Percentiles rank a stretch among this genome's conserved stretches.
phyloP scores from a whole-genome alignment of 164 flowering plant species.

The Paratinospora sagittata region DNA sequence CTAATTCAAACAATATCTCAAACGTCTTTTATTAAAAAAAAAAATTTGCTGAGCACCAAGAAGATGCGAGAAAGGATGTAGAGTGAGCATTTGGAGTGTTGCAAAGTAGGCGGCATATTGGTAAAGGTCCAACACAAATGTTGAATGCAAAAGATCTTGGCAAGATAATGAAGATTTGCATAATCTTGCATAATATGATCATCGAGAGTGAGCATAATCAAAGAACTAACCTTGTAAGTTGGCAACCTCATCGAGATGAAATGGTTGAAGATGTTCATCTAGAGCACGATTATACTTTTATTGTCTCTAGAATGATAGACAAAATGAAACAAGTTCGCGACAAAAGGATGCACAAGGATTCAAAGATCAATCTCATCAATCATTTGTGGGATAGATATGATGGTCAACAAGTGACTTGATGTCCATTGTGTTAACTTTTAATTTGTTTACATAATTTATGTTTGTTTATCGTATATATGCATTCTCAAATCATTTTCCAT shows the following conservation, averaged over 20 bases:
- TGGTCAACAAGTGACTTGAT: neutral
- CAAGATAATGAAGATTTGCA: no score
- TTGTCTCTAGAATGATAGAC: neutral
- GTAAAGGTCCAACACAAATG: neutral
- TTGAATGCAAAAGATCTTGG: neutral
- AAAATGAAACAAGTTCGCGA: neutral
- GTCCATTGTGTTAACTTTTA: no score
- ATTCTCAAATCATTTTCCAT: no score
- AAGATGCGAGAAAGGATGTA: neutral
- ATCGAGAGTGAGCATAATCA: neutral
- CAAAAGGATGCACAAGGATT: neutral
- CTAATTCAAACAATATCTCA: no score
- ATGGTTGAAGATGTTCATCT: neutral
- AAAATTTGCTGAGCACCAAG: neutral
- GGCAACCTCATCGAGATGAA: neutral
- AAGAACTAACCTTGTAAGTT: no score
- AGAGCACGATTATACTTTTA: neutral
- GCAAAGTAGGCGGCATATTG: neutral
- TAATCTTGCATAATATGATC: neutral
- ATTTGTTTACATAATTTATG: no score
- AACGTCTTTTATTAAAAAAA: no score
- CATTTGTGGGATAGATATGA: neutral
- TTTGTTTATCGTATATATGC: no score
- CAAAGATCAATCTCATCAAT: neutral
- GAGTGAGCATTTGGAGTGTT: neutral